Conservation (phyloP, 768 basidiomycete species). For the Mycena maculata region DNA sequence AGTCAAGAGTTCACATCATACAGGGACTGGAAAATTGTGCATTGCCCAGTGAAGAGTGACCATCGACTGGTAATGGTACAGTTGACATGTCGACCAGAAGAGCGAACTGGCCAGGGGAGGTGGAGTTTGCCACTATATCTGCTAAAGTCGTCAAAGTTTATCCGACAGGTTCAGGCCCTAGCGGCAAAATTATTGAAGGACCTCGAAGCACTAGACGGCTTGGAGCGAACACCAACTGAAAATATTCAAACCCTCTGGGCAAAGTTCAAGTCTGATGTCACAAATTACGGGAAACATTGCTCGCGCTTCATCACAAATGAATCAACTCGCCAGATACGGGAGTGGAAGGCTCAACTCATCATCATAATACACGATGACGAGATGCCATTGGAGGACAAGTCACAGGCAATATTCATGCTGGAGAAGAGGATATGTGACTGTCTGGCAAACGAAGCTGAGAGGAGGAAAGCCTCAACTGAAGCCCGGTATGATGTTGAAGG, state of each 20-base stretch:
- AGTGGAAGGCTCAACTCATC: not conserved
- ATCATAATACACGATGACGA: slow-evolving; percentile 1
- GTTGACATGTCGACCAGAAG: not conserved
- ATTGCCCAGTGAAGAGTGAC: no score
- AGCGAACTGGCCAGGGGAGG: not conserved
- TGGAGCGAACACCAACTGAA: not conserved
- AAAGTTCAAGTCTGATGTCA: not conserved
- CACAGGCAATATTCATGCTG: no score
- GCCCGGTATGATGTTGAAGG: not conserved
- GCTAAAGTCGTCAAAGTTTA: not conserved
- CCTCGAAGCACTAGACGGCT: not conserved
- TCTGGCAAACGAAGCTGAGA: not conserved
- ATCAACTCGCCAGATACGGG: not conserved
- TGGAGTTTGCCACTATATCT: not conserved
- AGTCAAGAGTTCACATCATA: no score
- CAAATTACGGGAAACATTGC: not conserved
- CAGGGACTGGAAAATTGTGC: no score
- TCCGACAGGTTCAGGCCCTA: not conserved
- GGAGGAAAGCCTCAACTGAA: not conserved
- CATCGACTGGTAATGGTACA: not conserved
- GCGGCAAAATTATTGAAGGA: not conserved
- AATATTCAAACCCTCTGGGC: slow-evolving; percentile 5
- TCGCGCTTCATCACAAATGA: not conserved
- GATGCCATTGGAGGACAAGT: not conserved
- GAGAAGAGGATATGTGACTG: not conserved